Evolutionary conservation across 805 yeast genomes (phyloP).

Genomic region (Candida ascalaphidarum): DNA sequence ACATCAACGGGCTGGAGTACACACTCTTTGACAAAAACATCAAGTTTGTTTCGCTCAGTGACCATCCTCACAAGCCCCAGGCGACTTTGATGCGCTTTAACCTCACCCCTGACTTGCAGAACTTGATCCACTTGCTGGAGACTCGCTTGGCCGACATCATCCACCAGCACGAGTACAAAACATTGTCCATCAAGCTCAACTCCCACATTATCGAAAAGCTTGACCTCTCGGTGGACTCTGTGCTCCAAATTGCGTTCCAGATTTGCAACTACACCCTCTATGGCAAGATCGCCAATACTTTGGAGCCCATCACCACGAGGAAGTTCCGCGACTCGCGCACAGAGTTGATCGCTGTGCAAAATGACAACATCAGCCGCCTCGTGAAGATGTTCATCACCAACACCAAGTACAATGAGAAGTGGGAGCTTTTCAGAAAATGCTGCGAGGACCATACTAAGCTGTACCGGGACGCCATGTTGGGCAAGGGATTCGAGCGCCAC

Average conservation of each 20-base stretch:
- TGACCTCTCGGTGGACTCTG: slow-evolving; percentile 39
- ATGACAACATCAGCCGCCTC: slow-evolving; percentile 37
- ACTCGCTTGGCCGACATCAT: slow-evolving; percentile 51
- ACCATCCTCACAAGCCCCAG: slow-evolving; percentile 27
- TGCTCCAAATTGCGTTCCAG: slow-evolving; percentile 45
- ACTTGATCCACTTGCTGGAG: slow-evolving; percentile 46
- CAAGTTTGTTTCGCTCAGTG: slow-evolving; percentile 28
- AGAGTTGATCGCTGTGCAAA: slow-evolving; percentile 60
- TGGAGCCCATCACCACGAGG: slow-evolving; percentile 62
- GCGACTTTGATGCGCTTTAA: slow-evolving; percentile 21
- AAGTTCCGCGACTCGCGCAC: slow-evolving; percentile 62
- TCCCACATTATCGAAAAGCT: slow-evolving; percentile 29
- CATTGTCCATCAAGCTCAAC: slow-evolving; percentile 27
- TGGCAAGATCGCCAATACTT: slow-evolving; percentile 39
- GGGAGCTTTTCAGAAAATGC: slow-evolving; percentile 43
- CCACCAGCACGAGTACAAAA: slow-evolving; percentile 48
- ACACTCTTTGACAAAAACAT: slow-evolving; percentile 37
- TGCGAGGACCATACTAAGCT: slow-evolving; percentile 43
- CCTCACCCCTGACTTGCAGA: slow-evolving; percentile 37
- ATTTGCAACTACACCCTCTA: slow-evolving; percentile 47
- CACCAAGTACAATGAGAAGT: slow-evolving; percentile 34
- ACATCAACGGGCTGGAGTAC: slow-evolving; percentile 49
- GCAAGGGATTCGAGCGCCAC: slow-evolving; percentile 69
- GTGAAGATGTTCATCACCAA: slow-evolving; percentile 62
- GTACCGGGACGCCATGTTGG: slow-evolving; percentile 46